A percentile compares a stretch with the other conserved stretches of the same genome.
Evolutionary conservation across 345 rosid species (phyloP).

Genomic region (Populus deltoides): DNA sequence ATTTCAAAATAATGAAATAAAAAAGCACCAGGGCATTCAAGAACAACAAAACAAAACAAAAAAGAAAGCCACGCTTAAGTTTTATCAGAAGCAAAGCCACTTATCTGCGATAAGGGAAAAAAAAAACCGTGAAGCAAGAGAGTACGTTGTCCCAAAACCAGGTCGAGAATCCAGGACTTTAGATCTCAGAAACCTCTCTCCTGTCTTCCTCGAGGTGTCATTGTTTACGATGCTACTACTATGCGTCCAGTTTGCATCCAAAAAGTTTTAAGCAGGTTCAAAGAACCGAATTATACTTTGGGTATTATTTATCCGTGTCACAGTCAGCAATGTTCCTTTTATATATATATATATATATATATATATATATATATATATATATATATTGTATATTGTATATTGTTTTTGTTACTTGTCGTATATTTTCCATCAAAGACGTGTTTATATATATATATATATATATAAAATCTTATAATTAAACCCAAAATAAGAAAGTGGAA

Average conservation of each 20-base stretch:
- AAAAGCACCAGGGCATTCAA: neutral
- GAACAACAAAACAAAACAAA: neutral
- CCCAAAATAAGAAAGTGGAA: no score
- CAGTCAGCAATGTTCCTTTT: neutral
- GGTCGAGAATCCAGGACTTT: constrained; percentile 9
- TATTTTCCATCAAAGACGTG: no score
- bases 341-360: no score
- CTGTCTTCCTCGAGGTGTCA: neutral
- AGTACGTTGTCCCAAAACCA: neutral
- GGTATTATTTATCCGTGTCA: neutral
- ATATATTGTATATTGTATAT: no score
- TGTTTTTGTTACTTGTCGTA: no score
- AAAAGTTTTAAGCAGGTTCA: neutral
- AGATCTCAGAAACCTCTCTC: neutral
- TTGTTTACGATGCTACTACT: neutral
- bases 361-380: no score
- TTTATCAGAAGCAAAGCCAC: neutral
- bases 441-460: no score
- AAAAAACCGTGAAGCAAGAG: neutral
- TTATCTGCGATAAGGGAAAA: constrained; percentile 11
- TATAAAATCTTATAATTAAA: no score
- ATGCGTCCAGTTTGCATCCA: neutral
- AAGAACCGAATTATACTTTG: neutral
- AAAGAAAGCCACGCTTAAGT: neutral
- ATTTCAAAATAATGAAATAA: neutral